Conservation (phyloP, 805 yeast genomes). For the Candida awuae region DNA sequence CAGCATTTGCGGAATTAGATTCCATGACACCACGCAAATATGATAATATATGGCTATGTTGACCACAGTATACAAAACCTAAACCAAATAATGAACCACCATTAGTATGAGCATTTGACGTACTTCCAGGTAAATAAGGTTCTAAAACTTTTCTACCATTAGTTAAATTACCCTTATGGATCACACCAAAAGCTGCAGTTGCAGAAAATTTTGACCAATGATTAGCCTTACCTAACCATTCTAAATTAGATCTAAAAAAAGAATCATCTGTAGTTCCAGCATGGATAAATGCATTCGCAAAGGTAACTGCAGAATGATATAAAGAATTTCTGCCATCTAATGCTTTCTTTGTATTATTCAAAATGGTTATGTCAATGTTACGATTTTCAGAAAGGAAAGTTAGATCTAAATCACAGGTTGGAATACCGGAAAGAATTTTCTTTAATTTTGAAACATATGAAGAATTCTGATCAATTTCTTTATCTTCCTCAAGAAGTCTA, state of each 20-base stretch:
- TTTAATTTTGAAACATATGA: slow-evolving; percentile 33
- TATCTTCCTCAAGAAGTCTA: slow-evolving; percentile 30
- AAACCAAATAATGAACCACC: slow-evolving; percentile 94
- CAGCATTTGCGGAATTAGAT: slow-evolving; percentile 39
- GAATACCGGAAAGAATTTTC: slow-evolving; percentile 78
- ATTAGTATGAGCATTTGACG: slow-evolving; percentile 79
- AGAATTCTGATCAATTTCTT: slow-evolving; percentile 19
- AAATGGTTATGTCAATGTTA: slow-evolving; percentile 74
- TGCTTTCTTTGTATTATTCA: slow-evolving; percentile 70
- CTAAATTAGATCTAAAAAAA: slow-evolving; percentile 81
- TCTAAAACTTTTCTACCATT: slow-evolving; percentile 82
- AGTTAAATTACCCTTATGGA: slow-evolving; percentile 87
- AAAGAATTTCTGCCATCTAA: slow-evolving; percentile 90
- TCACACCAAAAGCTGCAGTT: slow-evolving; percentile 95
- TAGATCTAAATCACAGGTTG: slow-evolving; percentile 86
- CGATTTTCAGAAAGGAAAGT: slow-evolving; percentile 83
- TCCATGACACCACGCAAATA: slow-evolving; percentile 67
- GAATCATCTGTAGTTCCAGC: slow-evolving; percentile 95
- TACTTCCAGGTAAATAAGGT: slow-evolving; percentile 81
- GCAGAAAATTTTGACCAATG: slow-evolving; percentile 98
- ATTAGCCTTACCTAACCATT: slow-evolving; percentile 96
- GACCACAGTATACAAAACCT: slow-evolving; percentile 93
- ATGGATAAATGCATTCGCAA: slow-evolving; percentile 89
- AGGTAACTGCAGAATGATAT: slow-evolving; percentile 92
- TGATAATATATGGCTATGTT: slow-evolving; percentile 79